These are phyloP conservation scores for Leccinum obscurum DNA, from an alignment of 768 basidiomycete genomes.

Conservation along the genomic window DNA sequence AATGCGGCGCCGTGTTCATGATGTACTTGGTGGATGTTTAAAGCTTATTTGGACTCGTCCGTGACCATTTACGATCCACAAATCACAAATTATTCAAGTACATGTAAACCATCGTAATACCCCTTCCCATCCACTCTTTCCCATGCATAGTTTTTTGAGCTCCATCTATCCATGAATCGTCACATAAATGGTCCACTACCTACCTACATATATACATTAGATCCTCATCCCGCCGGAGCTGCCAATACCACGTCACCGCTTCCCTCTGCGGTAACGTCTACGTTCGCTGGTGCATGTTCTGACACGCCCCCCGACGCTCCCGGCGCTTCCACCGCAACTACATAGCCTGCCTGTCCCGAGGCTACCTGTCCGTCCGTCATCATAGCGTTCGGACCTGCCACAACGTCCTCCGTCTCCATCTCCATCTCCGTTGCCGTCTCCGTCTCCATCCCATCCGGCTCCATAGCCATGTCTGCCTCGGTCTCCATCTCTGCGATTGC, in stretches of 20 bases:
- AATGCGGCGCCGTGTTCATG: background rate
- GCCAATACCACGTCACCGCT: background rate
- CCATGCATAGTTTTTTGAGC: background rate
- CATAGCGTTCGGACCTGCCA: background rate
- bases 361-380: background rate
- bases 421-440: constrained; percentile 2
- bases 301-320: background rate
- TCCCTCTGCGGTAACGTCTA: background rate
- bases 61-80: background rate
- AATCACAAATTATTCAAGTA: background rate
- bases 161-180: background rate
- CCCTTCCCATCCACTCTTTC: background rate
- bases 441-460: constrained; percentile 3
- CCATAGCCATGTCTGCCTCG: constrained; percentile 21
- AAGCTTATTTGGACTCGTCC: background rate
- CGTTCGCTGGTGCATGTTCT: background rate
- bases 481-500: constrained; percentile 52
- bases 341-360: background rate
- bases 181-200: background rate
- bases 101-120: background rate
- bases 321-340: background rate
- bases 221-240: constrained; percentile 11
- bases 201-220: constrained; percentile 6
- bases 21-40: background rate
- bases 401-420: background rate